phyloP scores from a whole-genome alignment of 805 yeast genomes.

The Metschnikowia kofuensis region DNA sequence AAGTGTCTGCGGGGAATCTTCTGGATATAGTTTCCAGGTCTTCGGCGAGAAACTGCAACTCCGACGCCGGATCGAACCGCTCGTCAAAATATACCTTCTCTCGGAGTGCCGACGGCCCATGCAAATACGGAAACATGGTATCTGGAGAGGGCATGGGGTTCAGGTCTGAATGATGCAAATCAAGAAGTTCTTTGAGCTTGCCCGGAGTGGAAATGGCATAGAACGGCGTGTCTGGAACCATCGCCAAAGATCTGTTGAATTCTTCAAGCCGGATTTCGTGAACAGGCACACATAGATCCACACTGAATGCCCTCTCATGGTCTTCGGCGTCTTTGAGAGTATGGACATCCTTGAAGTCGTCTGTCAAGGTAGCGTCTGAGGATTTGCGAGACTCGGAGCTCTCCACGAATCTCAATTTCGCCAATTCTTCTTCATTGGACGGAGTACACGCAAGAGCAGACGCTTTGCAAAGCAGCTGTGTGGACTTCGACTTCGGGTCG shows the following conservation, averaged over 20 bases:
- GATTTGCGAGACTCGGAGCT: slow-evolving; percentile 6
- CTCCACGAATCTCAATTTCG: background rate
- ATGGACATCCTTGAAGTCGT: background rate
- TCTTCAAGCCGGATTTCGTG: background rate
- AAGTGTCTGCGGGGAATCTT: slow-evolving; percentile 7
- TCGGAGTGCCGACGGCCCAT: slow-evolving; percentile 26
- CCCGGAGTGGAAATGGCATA: slow-evolving; percentile 5
- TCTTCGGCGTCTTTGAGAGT: background rate
- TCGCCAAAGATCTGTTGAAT: slow-evolving; percentile 7
- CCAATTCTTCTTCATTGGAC: background rate
- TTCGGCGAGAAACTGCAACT: slow-evolving; percentile 7
- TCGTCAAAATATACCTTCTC: slow-evolving; percentile 29
- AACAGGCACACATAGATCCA: background rate
- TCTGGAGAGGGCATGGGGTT: slow-evolving; percentile 13
- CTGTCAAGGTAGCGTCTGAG: slow-evolving; percentile 12
- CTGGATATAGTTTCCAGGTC: slow-evolving; percentile 1
- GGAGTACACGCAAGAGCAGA: slow-evolving; percentile 6
- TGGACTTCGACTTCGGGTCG: slow-evolving; percentile 6
- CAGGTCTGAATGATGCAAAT: slow-evolving; percentile 16
- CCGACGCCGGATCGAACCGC: slow-evolving; percentile 13
- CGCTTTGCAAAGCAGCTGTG: slow-evolving; percentile 7
- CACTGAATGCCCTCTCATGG: background rate
- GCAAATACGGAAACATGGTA: slow-evolving; percentile 34
- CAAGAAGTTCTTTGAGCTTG: slow-evolving; percentile 18
- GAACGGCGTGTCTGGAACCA: slow-evolving; percentile 1